Evolutionary conservation across 1,284 basidiomycete genomes (phyloP), one percentile per base, ranked within the genome.

Genomic region (Rhodotorula sp.): DNA sequence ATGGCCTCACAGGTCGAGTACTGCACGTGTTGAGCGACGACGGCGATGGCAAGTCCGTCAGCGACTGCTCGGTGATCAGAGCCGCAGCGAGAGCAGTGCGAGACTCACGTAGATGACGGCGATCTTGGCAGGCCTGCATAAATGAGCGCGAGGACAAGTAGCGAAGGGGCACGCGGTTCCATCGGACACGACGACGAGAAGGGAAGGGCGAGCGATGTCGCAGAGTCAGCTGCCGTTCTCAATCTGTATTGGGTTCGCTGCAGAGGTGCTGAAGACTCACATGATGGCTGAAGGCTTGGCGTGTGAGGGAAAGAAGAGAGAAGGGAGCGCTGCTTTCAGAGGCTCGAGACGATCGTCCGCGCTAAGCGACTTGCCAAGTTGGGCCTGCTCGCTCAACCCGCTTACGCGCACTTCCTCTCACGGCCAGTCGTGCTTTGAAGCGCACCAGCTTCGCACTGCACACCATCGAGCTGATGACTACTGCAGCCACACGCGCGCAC

Each of bases 51-150:
- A 23, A 55, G 13, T 34, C 13, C 27, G 34, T 63, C 50, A 64
- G 48, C 53, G 34, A 34, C 5, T 34, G 34, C 34, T 34, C 34
- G 34, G 34, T 34, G 34, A 19, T 5, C 13, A n/a, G 12, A 3
- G 13, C 25, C 8, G 3, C 41, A 14, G 21, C 21, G 10, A 19
- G 16, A 16, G 21, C 9, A n/a, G 9, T 0, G 60, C 2, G 19
- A 16, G 8, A 27, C 71, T 48, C 62, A 67, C 71, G 63, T 65
- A 75, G 71, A 77, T 69, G 64, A 77, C 69, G 12, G 75, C 75
- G 67, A 77, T 75, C 69, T 74, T 73, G 67, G 74, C 68, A 56
- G 65, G 53, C 65, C 70, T 73, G 63, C 12, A 27, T n/a, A 4
- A 19, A 19, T 7, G 12, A 0, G 21, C 19, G 27, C 5, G 16